A percentile compares a stretch with the other conserved stretches of the same genome.
phyloP scores from a whole-genome alignment of 2,329 filamentous ascomycete genomes.

The Curvularia hawaiiensis region DNA sequence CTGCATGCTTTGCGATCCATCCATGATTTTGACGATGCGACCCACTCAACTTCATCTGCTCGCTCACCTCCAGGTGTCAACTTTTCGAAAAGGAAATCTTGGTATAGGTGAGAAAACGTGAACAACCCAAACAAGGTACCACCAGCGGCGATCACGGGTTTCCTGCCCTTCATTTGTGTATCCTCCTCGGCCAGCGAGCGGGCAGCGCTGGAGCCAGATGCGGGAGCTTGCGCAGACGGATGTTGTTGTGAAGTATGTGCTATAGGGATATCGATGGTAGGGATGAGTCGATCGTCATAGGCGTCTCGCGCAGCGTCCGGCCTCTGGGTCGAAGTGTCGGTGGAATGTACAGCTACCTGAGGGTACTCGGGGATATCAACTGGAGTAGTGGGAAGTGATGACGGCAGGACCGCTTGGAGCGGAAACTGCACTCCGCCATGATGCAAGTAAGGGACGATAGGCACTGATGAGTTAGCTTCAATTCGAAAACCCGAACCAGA shows the following conservation, averaged over 20 bases:
- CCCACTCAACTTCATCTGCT: constrained; percentile 43
- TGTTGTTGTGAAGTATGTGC: constrained; percentile 32
- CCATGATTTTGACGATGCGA: constrained; percentile 47
- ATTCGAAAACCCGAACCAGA: constrained; percentile 18
- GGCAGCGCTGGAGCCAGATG: constrained; percentile 23
- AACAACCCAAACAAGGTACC: constrained; percentile 46
- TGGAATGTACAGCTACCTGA: constrained; percentile 27
- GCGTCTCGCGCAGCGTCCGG: constrained; percentile 39
- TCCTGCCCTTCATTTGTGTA: constrained; percentile 45
- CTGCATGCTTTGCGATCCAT: constrained; percentile 62
- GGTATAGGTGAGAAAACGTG: constrained; percentile 45
- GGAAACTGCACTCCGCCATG: constrained; percentile 45
- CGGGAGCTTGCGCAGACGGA: constrained; percentile 20
- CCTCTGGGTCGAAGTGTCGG: constrained; percentile 17
- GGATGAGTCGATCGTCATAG: constrained; percentile 19
- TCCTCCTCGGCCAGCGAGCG: constrained; percentile 24
- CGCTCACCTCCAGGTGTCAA: constrained; percentile 41
- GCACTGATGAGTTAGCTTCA: constrained; percentile 42
- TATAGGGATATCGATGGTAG: constrained; percentile 39
- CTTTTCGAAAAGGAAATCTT: constrained; percentile 40
- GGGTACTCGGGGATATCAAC: constrained; percentile 33
- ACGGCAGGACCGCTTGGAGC: constrained; percentile 35
- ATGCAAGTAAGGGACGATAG: constrained; percentile 42
- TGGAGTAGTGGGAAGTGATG: constrained; percentile 31
- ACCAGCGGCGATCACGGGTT: constrained; percentile 40